Evolutionary conservation across 1,284 basidiomycete genomes (phyloP).

Genomic region (Naganishia liquefaciens): DNA sequence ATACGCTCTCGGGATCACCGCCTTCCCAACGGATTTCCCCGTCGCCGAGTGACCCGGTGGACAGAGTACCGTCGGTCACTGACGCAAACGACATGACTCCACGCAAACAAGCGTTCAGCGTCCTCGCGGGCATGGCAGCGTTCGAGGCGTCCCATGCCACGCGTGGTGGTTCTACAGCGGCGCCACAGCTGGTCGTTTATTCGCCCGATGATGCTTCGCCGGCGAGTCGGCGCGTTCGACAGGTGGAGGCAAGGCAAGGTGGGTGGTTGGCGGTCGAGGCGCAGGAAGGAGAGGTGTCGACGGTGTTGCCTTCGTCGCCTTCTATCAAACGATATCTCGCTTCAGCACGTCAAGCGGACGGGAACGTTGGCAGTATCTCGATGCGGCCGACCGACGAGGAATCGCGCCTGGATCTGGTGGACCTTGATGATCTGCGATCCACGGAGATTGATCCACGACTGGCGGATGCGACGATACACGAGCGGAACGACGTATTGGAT

Average conservation of each 20-base stretch:
- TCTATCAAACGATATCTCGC: slow-evolving; percentile 19
- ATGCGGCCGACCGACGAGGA: not conserved
- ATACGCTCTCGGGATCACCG: not conserved
- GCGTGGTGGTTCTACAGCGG: not conserved
- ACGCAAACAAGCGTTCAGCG: not conserved
- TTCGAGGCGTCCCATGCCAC: slow-evolving; percentile 6
- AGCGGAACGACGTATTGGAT: not conserved
- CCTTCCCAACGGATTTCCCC: not conserved
- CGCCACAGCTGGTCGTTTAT: not conserved
- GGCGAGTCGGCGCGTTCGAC: not conserved
- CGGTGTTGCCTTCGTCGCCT: slow-evolving; percentile 18
- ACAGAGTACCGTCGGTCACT: no score
- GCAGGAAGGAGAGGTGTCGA: slow-evolving; percentile 7
- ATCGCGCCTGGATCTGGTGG: slow-evolving; percentile 8
- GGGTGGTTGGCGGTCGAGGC: not conserved
- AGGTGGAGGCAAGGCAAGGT: no score
- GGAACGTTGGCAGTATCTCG: not conserved
- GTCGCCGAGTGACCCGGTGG: no score
- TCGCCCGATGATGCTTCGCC: no score
- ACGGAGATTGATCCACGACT: not conserved
- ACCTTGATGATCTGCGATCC: slow-evolving; percentile 7
- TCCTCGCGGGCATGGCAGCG: slow-evolving; percentile 19
- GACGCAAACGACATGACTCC: not conserved
- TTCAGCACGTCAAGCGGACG: not conserved
- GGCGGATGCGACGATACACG: not conserved